Evolutionary conservation across 148 eudicot genomes (phyloP), one percentile per base, ranked within the genome.

Genomic region (Chenopodium album): DNA sequence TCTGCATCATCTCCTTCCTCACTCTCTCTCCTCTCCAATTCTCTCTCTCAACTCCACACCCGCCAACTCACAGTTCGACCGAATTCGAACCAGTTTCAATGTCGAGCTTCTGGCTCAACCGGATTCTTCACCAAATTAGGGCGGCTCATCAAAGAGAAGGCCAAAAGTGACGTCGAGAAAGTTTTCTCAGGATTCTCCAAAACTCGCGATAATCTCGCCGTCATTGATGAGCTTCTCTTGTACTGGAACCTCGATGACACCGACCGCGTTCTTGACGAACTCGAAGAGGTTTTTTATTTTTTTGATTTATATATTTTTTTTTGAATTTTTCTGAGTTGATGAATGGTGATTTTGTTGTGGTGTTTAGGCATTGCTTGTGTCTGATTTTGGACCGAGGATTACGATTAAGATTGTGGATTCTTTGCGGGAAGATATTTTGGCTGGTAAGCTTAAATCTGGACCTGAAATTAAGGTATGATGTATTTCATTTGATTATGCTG

Each of bases 401-500:
- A 96, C 99, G 2, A 81, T 92, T 34, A 96, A 94, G 84, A 91
- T 94, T 73, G 98, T 96, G 81, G 99, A 96, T 65, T 87, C 92
- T 81, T 91, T 96, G 88, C 87, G 99, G 69, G 94, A 91, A 37
- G 98, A 96, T 84, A 96, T 96, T 82, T 91, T 91, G 85, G 92
- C 93, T 77, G 99, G 98, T 60, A 96, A 96, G 84, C 97, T 96
- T 86, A 96, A 96, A 86, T 94, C 99, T 59, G 99, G 99, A 78
- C 80, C 88, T 80, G 99, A 96, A 82, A 96, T 96, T 82, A 96
- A 96, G 92, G 99, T 92, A 89, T 82, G 77, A 56, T 63, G 26
- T 23, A 41, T 63, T 3, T 47, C 69, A 31, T 16, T 37, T 1
- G 3, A 29, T 12, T 70, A 46, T 32, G 34, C 34, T 32, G 34